Base-by-base conservation (phyloP, 2,329 filamentous ascomycete genomes). In the Hyphodiscus sp. region DNA sequence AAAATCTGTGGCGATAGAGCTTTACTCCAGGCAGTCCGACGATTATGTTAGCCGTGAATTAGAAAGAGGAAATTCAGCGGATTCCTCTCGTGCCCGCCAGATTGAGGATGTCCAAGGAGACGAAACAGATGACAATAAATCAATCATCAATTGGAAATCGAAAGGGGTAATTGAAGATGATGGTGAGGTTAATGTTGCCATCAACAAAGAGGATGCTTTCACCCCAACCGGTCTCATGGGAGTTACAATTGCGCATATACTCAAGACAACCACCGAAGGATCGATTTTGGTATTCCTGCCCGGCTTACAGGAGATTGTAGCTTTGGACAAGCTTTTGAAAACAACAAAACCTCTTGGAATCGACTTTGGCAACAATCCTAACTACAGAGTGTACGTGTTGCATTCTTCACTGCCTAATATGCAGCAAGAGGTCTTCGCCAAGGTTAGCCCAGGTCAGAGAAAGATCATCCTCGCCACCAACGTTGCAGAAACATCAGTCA, bases 401-500 rank as follows among this genome's bases (percentile, higher is more conserved):
- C 94, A 97, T 68, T 92, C 92, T 13, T 95, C 90, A 0, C 78
- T 97, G 1, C 83, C 92, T 63, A 91, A 90, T 7, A 45, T 45
- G 42, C 20, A 45, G 19, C 42, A 45, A 20, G 42, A 45, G 11
- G 42, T 45, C 4, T 45, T 45, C 11, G 20, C 43, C 15, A 20
- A 45, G 19, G 43, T 45, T 45, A 15, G 43, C 19, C 69, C 73
- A 1, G 90, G 90, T 0, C 89, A 88, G 70, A 80, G 94, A 44
- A 99, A 97, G 71, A 82, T 97, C 15, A 89, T 97, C 42, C 88
- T 92, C 5, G 89, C 92, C 1, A 97, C 94, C 51, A 97, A 97
- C 64, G 91, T 97, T 6, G 94, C 94, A 2, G 94, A 99, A 70
- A 97, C 94, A 0, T 97, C 92, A 2, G 96, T 97, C 67, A 97